Base-by-base conservation (phyloP, 2,329 filamentous ascomycete genomes). In the Acephala macrosclerotiorum region DNA sequence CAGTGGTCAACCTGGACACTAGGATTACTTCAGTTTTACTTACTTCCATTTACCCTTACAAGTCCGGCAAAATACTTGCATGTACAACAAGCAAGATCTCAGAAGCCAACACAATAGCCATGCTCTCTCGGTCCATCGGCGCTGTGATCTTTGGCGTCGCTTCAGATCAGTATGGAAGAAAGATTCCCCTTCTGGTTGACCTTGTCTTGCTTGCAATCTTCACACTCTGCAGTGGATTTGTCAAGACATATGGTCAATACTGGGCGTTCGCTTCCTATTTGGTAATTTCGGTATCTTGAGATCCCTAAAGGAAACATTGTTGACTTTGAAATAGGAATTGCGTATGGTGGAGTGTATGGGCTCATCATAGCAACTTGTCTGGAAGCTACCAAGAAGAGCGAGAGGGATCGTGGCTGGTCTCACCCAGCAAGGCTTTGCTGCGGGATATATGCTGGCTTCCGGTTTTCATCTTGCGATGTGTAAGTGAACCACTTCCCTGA, bases 121-220 rank as follows among this genome's bases (percentile, higher is more conserved):
- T 53, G 49, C 49, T 53, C 16, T 53, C 49, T 18, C 49, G 49
- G 8, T 26, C 25, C 3, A 26, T 53, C 49, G 49, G 49, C 3
- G 49, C 49, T 18, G 14, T 53, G 4, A 53, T 53, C 16, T 53
- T 53, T 16, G 49, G 49, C 5, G 29, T 53, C 25, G 49, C 49
- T 53, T 53, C 49, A 29, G 49, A 53, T 29, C 49, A 53, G 22
- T 53, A 53, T 25, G 49, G 49, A 53, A 53, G 49, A 53, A 53
- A 53, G 49, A 53, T 53, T 4, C 49, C 49, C 5, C 49, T 53
- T 2, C 25, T 53, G 49, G 18, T 53, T 29, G 49, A 53, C 26
- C 49, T 53, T 14, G 49, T 53, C 25, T 33, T 53, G 25, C 25
- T 53, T 16, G 25, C 3, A 4, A 25, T 29, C 3, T 53, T 53